Conservation (phyloP, 176 grass and related monocot species). For the Cenchrus purpureus region DNA sequence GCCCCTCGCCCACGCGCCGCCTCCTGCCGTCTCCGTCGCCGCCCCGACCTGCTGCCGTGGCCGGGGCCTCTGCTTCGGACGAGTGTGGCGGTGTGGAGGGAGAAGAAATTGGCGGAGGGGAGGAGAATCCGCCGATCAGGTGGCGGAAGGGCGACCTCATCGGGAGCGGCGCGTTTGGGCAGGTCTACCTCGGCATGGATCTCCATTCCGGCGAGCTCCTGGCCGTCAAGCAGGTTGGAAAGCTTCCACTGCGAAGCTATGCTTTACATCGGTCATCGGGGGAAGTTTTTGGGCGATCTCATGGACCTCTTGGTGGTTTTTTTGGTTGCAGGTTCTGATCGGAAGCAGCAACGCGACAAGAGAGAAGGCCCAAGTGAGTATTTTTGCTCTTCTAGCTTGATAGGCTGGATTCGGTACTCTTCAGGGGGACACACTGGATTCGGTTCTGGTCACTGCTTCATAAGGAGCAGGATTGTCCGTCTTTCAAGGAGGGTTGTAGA, state of each 20-base stretch:
- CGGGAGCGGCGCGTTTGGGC: constrained; percentile 72
- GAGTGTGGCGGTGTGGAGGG: not conserved
- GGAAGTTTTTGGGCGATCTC: not conserved
- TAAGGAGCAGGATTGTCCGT: no score
- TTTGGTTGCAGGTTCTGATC: constrained; percentile 73
- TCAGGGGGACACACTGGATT: no score
- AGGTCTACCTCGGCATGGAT: constrained; percentile 90
- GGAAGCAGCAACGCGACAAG: constrained; percentile 67
- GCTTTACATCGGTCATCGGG: not conserved
- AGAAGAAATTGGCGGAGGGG: constrained; percentile 24
- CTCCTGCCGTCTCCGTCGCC: constrained; percentile 19
- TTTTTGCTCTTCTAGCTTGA: not conserved
- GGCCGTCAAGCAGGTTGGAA: constrained; percentile 80
- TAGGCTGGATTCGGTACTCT: not conserved
- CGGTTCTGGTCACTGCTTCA: no score
- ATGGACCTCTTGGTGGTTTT: not conserved
- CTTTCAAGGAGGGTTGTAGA: no score
- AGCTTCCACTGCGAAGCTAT: not conserved
- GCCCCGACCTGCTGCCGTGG: not conserved
- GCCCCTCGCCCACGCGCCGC: constrained; percentile 49
- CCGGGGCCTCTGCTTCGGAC: not conserved
- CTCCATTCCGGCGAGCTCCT: constrained; percentile 93
- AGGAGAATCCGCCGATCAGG: constrained; percentile 62
- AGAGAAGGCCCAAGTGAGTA: constrained; percentile 79
- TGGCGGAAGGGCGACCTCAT: constrained; percentile 88